phyloP scores from a whole-genome alignment of 495 filamentous ascomycete genomes.

The Aspergillus homomorphus region DNA sequence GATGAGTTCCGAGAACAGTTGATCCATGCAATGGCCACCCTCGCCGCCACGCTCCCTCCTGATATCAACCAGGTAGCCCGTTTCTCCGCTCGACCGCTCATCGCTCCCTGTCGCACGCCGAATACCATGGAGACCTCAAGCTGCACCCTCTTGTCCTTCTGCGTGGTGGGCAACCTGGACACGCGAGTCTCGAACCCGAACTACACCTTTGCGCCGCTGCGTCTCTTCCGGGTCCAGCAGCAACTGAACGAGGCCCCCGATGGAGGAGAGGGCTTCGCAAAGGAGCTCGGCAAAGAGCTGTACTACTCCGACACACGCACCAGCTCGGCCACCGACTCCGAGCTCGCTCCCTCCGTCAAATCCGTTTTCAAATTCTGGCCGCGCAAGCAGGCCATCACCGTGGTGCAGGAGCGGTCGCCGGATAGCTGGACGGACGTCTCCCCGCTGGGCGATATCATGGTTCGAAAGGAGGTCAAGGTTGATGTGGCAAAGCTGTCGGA shows the following conservation, averaged over 20 bases:
- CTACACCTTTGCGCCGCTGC: conserved; percentile 48
- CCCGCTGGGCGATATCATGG: conserved; percentile 49
- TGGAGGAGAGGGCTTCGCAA: conserved; percentile 51
- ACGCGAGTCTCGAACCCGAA: conserved; percentile 36
- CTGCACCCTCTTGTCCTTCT: conserved; percentile 51
- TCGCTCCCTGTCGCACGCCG: conserved; percentile 38
- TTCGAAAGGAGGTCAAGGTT: conserved; percentile 51
- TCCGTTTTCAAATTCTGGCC: conserved; percentile 36
- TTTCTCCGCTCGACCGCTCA: conserved; percentile 47
- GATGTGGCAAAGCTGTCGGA: conserved; percentile 44
- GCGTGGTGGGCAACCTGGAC: conserved; percentile 53
- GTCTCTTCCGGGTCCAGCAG: conserved; percentile 56
- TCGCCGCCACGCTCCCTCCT: conserved; percentile 43
- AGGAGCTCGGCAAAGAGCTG: conserved; percentile 36
- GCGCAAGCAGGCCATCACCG: conserved; percentile 16
- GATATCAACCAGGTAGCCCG: conserved; percentile 45
- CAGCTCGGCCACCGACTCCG: conserved; percentile 28
- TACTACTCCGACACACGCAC: conserved; percentile 31
- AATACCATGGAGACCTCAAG: conserved; percentile 25
- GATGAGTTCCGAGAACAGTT: conserved; percentile 42
- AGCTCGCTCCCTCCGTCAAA: conserved; percentile 24
- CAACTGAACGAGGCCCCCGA: conserved; percentile 49
- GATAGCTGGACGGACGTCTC: conserved; percentile 29
- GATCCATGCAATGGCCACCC: conserved; percentile 36
- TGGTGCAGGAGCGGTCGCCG: conserved; percentile 20